Evolutionary conservation across 805 yeast genomes (phyloP).

Genomic region (Kodamaea kakaduensis): DNA sequence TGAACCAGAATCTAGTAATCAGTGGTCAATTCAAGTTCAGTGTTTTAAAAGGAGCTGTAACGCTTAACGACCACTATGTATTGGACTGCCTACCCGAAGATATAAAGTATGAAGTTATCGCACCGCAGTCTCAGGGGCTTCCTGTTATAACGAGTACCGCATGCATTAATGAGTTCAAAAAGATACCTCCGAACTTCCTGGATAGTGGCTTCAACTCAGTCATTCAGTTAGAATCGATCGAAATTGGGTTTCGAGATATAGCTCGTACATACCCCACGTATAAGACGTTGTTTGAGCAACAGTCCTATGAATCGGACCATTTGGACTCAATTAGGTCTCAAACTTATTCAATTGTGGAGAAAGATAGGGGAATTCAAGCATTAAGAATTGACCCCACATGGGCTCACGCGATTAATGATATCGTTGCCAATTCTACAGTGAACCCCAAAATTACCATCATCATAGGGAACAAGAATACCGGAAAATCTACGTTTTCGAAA

Average conservation of each 20-base stretch:
- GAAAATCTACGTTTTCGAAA: constrained; percentile 71
- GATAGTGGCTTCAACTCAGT: constrained; percentile 23
- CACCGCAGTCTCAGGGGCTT: constrained; percentile 8
- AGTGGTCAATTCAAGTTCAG: constrained; percentile 6
- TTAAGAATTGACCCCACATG: constrained; percentile 15
- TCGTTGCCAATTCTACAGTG: not conserved
- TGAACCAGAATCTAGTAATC: constrained; percentile 3
- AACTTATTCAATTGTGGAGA: constrained; percentile 36
- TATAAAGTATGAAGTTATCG: not conserved
- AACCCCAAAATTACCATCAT: constrained; percentile 33
- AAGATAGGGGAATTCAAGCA: constrained; percentile 23
- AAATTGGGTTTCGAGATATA: constrained; percentile 44
- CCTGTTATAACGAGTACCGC: constrained; percentile 4
- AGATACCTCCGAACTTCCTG: not conserved
- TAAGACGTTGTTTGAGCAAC: constrained; percentile 34
- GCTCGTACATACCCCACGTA: constrained; percentile 43
- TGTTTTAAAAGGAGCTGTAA: constrained; percentile 5
- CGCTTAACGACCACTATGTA: constrained; percentile 3
- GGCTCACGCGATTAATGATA: constrained; percentile 8
- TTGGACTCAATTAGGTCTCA: constrained; percentile 20
- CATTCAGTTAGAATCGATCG: constrained; percentile 29
- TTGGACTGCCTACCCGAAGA: not conserved
- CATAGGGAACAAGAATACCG: constrained; percentile 70
- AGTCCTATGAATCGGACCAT: constrained; percentile 1
- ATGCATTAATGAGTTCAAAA: not conserved